phyloP scores from a whole-genome alignment of 108 stramenopile genomes.

The Conticribra guillardii region DNA sequence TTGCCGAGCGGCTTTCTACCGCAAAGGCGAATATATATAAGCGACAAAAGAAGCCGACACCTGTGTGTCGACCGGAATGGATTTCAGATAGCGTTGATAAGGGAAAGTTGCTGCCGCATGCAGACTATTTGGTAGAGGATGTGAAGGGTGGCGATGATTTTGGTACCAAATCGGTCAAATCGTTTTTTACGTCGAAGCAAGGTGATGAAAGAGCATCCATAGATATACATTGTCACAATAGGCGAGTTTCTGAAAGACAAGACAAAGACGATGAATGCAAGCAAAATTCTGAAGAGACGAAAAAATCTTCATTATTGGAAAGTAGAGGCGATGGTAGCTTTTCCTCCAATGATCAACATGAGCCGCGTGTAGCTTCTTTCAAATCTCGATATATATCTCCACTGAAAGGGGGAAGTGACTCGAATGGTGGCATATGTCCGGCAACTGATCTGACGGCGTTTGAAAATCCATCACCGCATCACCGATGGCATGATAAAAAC shows the following conservation, averaged over 20 bases:
- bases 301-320: no score
- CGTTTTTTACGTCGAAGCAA: constrained; percentile 19
- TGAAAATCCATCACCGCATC: constrained; percentile 7
- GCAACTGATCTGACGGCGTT: background rate
- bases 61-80: constrained; percentile 73
- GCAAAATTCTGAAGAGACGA: no score
- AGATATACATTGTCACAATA: background rate
- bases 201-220: background rate
- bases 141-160: constrained; percentile 31
- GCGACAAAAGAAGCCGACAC: constrained; percentile 60
- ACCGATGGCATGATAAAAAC: constrained; percentile 37
- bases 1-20: constrained; percentile 75
- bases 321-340: no score
- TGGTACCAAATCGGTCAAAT: constrained; percentile 46
- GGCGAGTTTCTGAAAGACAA: background rate
- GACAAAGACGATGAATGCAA: background rate
- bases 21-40: constrained; percentile 84
- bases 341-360: no score
- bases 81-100: constrained; percentile 66
- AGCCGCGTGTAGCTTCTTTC: no score
- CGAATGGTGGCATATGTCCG: no score
- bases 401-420: no score
- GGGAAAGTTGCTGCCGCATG: constrained; percentile 63
- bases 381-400: no score
- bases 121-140: constrained; percentile 67